Evolutionary conservation across 352 stramenopile species (phyloP).

Genomic region (Blastocystis sp.): DNA sequence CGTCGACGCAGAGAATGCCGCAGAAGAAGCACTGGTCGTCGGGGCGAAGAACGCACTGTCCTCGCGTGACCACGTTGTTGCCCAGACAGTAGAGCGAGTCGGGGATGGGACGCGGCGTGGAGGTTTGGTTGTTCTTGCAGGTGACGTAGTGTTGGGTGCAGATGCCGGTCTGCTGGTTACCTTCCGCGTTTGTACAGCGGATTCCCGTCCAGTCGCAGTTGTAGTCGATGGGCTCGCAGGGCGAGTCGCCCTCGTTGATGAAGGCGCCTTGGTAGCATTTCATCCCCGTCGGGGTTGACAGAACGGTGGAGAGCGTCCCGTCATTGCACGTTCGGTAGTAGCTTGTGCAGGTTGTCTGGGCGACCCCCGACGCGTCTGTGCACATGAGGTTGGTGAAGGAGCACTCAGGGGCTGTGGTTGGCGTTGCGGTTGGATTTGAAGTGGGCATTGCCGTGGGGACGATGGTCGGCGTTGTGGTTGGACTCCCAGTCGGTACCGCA

Average conservation of each 20-base stretch:
- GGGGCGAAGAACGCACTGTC: not conserved
- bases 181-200: not conserved
- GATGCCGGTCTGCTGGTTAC: not conserved
- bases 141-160: slow-evolving; percentile 6
- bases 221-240: not conserved
- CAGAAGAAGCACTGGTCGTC: slow-evolving; percentile 36
- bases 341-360: not conserved
- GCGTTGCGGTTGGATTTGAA: not conserved
- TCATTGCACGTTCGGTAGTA: slow-evolving; percentile 6
- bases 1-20: not conserved
- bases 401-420: not conserved
- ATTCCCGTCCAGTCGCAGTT: slow-evolving; percentile 25
- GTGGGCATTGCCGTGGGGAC: no score
- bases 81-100: slow-evolving; percentile 22
- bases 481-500: not conserved
- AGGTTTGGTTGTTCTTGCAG: not conserved
- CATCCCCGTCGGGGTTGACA: not conserved
- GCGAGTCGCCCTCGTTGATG: not conserved
- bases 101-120: not conserved
- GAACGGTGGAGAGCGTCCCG: not conserved
- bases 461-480: not conserved
- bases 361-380: not conserved
- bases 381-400: not conserved
- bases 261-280: not conserved
- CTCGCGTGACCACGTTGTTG: not conserved